Evolutionary conservation across 2,329 filamentous ascomycete genomes (phyloP), one percentile per base, ranked within the genome.

Genomic region (Akanthomyces muscarius): DNA sequence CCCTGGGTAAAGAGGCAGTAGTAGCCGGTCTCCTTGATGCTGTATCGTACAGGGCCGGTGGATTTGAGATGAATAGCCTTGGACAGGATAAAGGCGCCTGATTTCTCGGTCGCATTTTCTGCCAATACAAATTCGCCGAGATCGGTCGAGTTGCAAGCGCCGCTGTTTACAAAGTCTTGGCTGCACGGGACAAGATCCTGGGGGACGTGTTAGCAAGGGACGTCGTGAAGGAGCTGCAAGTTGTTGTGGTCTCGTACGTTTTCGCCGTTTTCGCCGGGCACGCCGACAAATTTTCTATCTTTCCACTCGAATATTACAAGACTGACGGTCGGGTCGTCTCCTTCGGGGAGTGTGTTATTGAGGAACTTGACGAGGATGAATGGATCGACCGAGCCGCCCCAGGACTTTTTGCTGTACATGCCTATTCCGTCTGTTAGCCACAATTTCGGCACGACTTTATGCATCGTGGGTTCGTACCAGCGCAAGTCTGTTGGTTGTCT

Each of bases 251-350:
- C 63, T 67, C 77, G 68, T 81, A 89, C 86, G 71, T 83, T 80
- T 54, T 77, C 73, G 41, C 82, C 78, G 59, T 83, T 81, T 18
- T 82, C 76, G 33, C 81, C 80, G 57, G 83, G 82, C 64, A 89
- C 83, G 50, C 94, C 93, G 67, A 99, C 87, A 62, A 94, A 81
- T 58, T 86, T 78, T 72, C 90, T 87, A 72, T 99, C 95, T 68
- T 84, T 87, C 91, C 93, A 99, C 77, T 99, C 94, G 75, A 97
- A 99, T 66, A 99, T 89, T 59, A 97, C 82, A 69, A 97, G 77
- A 74, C 92, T 96, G 67, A 92, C 89, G 50, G 91, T 81, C 5
- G 90, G 89, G 73, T 96, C 89, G 52, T 83, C 79, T 28, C 64
- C 70, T 62, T 87, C 81, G 38, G 84, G 82, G 63, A 83, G 78